Base-by-base conservation (phyloP, 345 rosid species). In the Moricandia arvensis region DNA sequence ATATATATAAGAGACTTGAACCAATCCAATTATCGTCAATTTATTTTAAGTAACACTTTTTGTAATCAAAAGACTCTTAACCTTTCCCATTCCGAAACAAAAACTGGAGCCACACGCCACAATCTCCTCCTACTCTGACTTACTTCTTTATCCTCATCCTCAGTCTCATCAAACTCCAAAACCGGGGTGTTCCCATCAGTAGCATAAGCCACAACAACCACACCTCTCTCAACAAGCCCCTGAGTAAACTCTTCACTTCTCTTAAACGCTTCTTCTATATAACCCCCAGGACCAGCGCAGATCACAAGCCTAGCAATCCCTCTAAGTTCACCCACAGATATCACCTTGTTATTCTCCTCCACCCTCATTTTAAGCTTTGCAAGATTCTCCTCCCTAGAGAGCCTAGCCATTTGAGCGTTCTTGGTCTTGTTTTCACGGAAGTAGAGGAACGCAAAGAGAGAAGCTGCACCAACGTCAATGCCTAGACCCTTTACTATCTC, bases 371-470 rank as follows among this genome's bases (percentile, higher is more conserved):
- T 91, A 45, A 94, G 96, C 73, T 90, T 91, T 0, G 93, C 90
- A 38, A 94, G 97, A 76, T 63, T 86, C 81, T 94, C 98, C 77
- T 94, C 98, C 77, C 98, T 87, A 1, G 97, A 86, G 45, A 94
- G 96, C 84, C 85, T 90, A 58, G 87, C 97, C 74, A 87, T 29
- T 71, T 94, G 97, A 0, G 90, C 89, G 45, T 85, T 82, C 84
- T 88, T 90, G 47, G 93, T 90, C 53, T 74, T 84, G 80, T 89
- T 89, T 80, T 94, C 98, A 55, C 89, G 83, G 33, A 75, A 86
- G 80, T 90, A 94, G 9, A 94, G 89, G 73, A 89, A 87, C 7
- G 90, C 96, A 74, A 94, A 94, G 57, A 90, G 58, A 69, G 90
- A 71, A 53, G 84, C 92, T 5, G 97, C 97, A 41, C 86, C 93